Percentiles rank a stretch among this genome's conserved stretches.
phyloP scores from a whole-genome alignment of 2,329 filamentous ascomycete species.

The Pyrenophora tritici-repentis region DNA sequence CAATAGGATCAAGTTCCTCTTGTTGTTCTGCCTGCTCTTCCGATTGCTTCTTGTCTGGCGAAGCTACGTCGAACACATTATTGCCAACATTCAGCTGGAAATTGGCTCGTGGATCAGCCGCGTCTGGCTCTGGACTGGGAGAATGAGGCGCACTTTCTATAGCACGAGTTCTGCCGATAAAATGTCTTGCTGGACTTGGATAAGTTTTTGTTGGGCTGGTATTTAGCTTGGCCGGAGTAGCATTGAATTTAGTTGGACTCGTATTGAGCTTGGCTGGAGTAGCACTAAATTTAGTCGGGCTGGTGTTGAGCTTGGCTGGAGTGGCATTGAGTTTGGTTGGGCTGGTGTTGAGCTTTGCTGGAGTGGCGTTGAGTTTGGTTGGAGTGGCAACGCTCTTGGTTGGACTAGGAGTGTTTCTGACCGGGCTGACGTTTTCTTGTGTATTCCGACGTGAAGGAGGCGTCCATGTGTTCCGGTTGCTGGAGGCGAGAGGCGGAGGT shows the following conservation, averaged over 20 bases:
- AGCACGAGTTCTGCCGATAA: slow-evolving; percentile 32
- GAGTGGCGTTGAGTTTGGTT: no score
- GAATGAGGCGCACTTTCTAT: slow-evolving; percentile 42
- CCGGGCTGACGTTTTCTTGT: slow-evolving; percentile 49
- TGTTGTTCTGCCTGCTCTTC: slow-evolving; percentile 49
- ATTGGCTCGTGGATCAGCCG: slow-evolving; percentile 88
- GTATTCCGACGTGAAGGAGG: slow-evolving; percentile 46
- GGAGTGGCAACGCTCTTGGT: no score
- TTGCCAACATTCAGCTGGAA: slow-evolving; percentile 93
- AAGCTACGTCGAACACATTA: slow-evolving; percentile 92
- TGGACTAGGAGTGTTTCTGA: slow-evolving; percentile 39
- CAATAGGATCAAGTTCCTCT: slow-evolving; percentile 84
- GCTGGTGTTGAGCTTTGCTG: no score
- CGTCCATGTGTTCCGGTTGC: slow-evolving; percentile 60
- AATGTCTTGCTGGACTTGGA: slow-evolving; percentile 1
- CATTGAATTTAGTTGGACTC: no score
- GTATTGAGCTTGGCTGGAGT: no score
- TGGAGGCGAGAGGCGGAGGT: slow-evolving; percentile 47
- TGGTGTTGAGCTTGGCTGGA: no score
- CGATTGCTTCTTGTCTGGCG: slow-evolving; percentile 65
- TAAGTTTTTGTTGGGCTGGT: slow-evolving; percentile 48
- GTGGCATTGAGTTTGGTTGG: no score
- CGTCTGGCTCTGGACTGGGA: slow-evolving; percentile 73
- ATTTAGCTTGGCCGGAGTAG: no score
- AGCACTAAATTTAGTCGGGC: no score